Evolutionary conservation across 1,284 basidiomycete species (phyloP), one percentile per base, ranked within the genome.

Genomic region (Heterobasidion occidentale): DNA sequence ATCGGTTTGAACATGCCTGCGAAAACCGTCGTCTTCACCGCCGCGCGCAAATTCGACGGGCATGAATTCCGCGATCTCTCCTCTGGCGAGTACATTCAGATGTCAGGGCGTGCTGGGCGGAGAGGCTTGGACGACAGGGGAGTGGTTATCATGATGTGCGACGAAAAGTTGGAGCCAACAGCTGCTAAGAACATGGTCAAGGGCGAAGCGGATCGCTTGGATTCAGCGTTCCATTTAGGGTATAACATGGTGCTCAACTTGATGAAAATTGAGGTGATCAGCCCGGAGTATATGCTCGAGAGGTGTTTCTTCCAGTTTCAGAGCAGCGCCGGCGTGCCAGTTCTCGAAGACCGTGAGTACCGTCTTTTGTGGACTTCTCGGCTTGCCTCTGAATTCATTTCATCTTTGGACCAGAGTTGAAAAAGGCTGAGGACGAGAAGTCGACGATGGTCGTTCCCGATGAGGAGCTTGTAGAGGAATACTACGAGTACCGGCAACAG

Each of bases 1-100:
- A 99, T 99, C 64, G 96, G 97, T 56, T 78, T 99, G 54, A 99
- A 99, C 74, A 99, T 99, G 97, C 97, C 97, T 11, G 97, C 97
- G 38, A 98, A 98, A 77, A 99, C 97, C 7, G 97, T 99, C 55
- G 96, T 99, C 20, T 98, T 99, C 78, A 98, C 94, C 0, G 83
- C 89, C 2, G 90, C 94, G 8, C 86, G 93, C 62, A 99, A 98
- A 73, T 99, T 94, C 67, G 97, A 99, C 69, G 97, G 97, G 5
- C 86, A 84, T 54, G 93, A 97, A 65, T 97, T 98, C 75, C 81
- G 97, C 42, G 92, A 94, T 67, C 77, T 99, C 47, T 90, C 86
- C 0, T 88, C 83, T 1, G 89, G 94, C 59, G 95, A 98, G 77
- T 98, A 98, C 71, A 95, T 97, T 64, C 95, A 98, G 69, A 99